These are phyloP conservation scores for Eucalyptus albens DNA, from an alignment of 345 rosid species.

Conservation along the genomic window DNA sequence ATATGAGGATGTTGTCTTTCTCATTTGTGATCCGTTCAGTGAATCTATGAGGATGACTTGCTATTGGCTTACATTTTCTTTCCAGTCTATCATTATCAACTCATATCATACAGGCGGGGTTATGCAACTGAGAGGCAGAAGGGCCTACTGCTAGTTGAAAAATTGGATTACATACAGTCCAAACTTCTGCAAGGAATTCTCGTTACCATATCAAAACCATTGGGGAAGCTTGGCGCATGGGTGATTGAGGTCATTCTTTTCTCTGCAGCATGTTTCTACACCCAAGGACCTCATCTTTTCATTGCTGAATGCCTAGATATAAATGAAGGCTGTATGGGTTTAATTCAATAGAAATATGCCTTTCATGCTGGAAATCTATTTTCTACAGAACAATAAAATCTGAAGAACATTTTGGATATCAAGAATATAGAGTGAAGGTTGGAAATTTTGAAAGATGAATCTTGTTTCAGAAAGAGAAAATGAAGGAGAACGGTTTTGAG, in stretches of 20 bases:
- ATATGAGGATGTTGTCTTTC: background rate
- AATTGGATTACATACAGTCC: slow-evolving; percentile 88
- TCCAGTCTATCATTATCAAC: background rate
- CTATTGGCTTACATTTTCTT: background rate
- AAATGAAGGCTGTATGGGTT: background rate
- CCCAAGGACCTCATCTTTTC: background rate
- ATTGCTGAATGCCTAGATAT: background rate
- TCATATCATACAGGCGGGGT: slow-evolving; percentile 60
- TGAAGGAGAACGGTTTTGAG: background rate
- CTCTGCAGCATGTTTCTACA: background rate
- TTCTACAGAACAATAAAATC: background rate
- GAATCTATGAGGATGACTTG: background rate
- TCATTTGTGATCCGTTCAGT: background rate
- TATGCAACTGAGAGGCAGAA: slow-evolving; percentile 89
- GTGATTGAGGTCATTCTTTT: slow-evolving; percentile 46
- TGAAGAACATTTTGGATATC: background rate
- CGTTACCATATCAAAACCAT: slow-evolving; percentile 55
- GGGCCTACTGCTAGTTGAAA: slow-evolving; percentile 78
- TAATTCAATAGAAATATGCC: background rate
- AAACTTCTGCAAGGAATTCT: slow-evolving; percentile 56
- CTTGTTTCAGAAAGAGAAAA: background rate
- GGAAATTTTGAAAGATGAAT: background rate
- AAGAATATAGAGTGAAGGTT: background rate
- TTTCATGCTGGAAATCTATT: background rate
- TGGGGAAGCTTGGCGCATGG: slow-evolving; percentile 58